These are phyloP conservation scores for Sisymbrium irio DNA, from an alignment of 345 rosid species.

Conservation along the genomic window DNA sequence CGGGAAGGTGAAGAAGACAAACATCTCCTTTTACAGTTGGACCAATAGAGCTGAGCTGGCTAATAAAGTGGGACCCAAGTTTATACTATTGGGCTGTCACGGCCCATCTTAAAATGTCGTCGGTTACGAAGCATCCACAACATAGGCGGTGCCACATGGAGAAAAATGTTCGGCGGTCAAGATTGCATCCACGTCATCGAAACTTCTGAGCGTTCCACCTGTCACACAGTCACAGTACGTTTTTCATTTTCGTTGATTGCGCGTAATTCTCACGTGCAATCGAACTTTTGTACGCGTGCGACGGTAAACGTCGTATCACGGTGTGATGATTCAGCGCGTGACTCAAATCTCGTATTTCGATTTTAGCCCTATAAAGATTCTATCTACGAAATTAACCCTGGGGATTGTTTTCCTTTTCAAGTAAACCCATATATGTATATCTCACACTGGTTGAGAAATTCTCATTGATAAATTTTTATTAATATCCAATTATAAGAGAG, in stretches of 20 bases:
- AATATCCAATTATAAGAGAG: background rate
- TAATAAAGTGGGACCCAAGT: constrained; percentile 2
- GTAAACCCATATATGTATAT: background rate
- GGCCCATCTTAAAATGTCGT: constrained; percentile 27
- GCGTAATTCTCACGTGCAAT: constrained; percentile 21
- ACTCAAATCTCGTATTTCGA: background rate
- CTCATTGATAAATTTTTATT: background rate
- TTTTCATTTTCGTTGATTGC: background rate
- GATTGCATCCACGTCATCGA: background rate
- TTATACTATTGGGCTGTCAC: constrained; percentile 16
- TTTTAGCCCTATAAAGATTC: background rate
- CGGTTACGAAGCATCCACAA: constrained; percentile 24
- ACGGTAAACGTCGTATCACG: background rate
- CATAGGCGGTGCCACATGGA: constrained; percentile 22
- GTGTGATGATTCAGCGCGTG: background rate
- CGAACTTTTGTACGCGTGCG: constrained; percentile 18
- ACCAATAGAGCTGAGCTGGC: constrained; percentile 20
- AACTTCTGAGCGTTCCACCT: background rate
- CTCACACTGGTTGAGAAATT: background rate
- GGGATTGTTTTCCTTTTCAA: background rate
- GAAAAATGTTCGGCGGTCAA: background rate
- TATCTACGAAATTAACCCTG: background rate
- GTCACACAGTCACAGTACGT: constrained; percentile 8
- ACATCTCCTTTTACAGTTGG: constrained; percentile 24
- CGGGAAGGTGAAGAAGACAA: constrained; percentile 17